A percentile compares a stretch with the other conserved stretches of the same genome.
Evolutionary conservation across 495 filamentous ascomycete genomes (phyloP).

Genomic region (Schizothecium vesticola): DNA sequence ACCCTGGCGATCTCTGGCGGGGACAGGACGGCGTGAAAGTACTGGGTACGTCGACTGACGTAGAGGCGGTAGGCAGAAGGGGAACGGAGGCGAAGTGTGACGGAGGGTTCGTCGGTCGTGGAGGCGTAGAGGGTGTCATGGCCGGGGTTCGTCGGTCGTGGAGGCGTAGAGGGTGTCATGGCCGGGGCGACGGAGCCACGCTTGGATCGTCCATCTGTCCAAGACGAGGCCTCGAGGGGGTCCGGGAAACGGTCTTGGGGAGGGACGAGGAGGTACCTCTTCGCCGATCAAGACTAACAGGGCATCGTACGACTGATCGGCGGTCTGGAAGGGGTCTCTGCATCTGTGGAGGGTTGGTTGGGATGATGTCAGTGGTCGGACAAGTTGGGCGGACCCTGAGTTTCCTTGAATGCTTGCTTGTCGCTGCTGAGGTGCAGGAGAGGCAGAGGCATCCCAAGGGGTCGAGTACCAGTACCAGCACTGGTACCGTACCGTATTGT

Average conservation of each 20-base stretch:
- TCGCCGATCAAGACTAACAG: neutral
- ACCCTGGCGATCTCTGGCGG: constrained; percentile 34
- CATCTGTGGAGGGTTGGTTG: constrained; percentile 5
- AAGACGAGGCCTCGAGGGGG: neutral
- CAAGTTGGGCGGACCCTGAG: neutral
- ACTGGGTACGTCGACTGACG: constrained; percentile 20
- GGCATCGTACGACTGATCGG: constrained; percentile 6
- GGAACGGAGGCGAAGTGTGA: constrained; percentile 8
- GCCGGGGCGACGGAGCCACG: neutral
- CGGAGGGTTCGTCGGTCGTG: neutral
- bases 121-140: neutral
- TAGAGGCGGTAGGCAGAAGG: constrained; percentile 3
- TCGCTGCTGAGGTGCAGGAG: neutral
- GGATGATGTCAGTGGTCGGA: constrained; percentile 31
- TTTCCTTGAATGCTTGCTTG: neutral
- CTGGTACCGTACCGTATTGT: too few relatives aligned
- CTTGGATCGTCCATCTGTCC: too few relatives aligned
- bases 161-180: neutral
- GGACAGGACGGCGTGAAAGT: neutral
- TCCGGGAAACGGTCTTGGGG: neutral
- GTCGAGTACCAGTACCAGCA: neutral
- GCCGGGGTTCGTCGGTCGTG: neutral
- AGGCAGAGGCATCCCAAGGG: neutral
- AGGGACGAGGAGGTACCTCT: neutral
- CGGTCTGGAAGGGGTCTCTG: constrained; percentile 3